These are phyloP conservation scores for Chaetoceros muelleri DNA, from an alignment of 108 stramenopile species.

Conservation along the genomic window DNA sequence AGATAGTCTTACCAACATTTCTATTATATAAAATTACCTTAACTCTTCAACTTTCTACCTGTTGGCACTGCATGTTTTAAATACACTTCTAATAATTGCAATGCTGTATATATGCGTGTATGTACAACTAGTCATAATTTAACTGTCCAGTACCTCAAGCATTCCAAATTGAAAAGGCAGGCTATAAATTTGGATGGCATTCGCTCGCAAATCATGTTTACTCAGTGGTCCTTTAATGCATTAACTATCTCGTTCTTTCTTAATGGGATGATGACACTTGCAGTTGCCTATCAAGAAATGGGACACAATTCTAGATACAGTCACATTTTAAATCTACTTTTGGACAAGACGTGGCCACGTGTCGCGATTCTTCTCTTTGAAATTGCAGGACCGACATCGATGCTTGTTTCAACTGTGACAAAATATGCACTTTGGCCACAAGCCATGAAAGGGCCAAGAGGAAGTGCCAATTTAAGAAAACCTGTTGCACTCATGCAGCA, in stretches of 20 bases:
- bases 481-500: conserved; percentile 12
- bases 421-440: conserved; percentile 22
- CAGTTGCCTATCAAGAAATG: not conserved
- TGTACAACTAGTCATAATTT: too few species aligned
- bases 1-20: too few species aligned
- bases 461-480: not conserved
- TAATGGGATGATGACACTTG: not conserved
- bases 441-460: not conserved
- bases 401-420: conserved; percentile 16
- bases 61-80: too few species aligned
- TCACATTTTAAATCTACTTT: not conserved
- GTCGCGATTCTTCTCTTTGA: conserved; percentile 18
- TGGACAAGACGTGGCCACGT: conserved; percentile 5
- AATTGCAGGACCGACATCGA: conserved; percentile 9
- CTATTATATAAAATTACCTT: too few species aligned
- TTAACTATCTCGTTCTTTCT: not conserved
- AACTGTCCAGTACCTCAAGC: not conserved
- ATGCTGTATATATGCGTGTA: too few species aligned
- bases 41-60: too few species aligned
- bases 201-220: not conserved
- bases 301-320: not conserved
- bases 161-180: not conserved
- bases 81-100: too few species aligned
- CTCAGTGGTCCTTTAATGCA: not conserved
- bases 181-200: not conserved